A percentile compares a stretch with the other conserved stretches of the same genome.
These are phyloP conservation scores for Fusarium liriodendri DNA, from an alignment of 2,329 filamentous ascomycete genomes.

Conservation along the genomic window DNA sequence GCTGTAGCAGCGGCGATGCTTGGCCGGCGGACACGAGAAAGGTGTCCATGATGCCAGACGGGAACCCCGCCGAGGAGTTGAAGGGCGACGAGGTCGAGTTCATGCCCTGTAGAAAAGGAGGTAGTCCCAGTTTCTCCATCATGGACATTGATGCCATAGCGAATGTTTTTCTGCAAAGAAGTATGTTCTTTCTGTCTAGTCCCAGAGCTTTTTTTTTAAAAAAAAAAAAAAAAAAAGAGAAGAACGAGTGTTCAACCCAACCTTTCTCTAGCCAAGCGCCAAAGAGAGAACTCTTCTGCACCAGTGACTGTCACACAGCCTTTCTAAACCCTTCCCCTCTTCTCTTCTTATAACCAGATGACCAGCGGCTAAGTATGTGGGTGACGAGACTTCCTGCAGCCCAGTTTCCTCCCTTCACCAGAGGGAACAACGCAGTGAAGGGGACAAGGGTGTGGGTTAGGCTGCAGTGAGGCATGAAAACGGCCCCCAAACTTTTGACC, in stretches of 20 bases:
- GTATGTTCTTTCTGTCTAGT: neutral
- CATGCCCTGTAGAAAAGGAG: conserved; percentile 42
- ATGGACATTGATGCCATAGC: conserved; percentile 43
- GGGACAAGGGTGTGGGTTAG: neutral
- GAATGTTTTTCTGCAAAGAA: neutral
- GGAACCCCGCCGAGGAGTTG: conserved; percentile 39
- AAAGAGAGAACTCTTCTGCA: conserved; percentile 9
- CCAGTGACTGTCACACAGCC: conserved; percentile 32
- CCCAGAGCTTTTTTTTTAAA: neutral
- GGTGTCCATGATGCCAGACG: conserved; percentile 54
- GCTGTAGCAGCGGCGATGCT: conserved; percentile 54
- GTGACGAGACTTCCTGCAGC: neutral
- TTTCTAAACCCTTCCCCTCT: neutral
- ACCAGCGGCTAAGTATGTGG: neutral
- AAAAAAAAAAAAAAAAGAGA: neutral
- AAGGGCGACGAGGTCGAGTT: conserved; percentile 30
- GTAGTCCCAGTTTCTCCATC: conserved; percentile 45
- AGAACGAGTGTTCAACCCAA: neutral
- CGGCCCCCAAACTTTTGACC: neutral
- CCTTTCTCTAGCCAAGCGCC: neutral
- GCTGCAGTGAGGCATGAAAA: neutral
- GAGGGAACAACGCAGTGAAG: neutral
- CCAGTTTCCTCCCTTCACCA: neutral
- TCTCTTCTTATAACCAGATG: conserved; percentile 16
- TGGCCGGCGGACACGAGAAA: conserved; percentile 58